Evolutionary conservation across 805 yeast genomes (phyloP).

Genomic region (Torulaspora gathmanii): DNA sequence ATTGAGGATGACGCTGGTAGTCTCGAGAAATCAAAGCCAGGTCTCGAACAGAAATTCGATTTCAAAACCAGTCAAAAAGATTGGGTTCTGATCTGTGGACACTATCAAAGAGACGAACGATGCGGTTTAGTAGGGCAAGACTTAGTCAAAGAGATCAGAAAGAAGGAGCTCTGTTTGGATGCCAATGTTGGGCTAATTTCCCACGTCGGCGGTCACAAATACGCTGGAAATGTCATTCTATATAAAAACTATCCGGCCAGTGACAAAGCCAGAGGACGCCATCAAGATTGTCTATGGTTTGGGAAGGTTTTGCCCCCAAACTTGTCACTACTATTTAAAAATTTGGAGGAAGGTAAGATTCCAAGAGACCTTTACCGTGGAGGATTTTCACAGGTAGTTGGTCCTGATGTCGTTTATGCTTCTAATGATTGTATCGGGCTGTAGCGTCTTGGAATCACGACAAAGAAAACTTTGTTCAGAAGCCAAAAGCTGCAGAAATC

Average conservation of each 20-base stretch:
- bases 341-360: slow-evolving; percentile 46
- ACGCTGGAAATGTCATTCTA: slow-evolving; percentile 74
- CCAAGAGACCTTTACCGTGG: slow-evolving; percentile 59
- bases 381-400: slow-evolving; percentile 22
- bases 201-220: slow-evolving; percentile 82
- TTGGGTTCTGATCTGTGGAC: slow-evolving; percentile 28
- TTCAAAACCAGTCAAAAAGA: slow-evolving; percentile 9
- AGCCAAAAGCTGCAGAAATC: slow-evolving; percentile 35
- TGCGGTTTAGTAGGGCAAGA: slow-evolving; percentile 28
- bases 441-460: slow-evolving; percentile 34
- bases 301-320: slow-evolving; percentile 64
- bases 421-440: slow-evolving; percentile 29
- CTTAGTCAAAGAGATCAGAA: slow-evolving; percentile 13
- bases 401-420: slow-evolving; percentile 30
- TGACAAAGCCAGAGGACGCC: neutral
- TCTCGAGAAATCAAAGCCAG: neutral
- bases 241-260: slow-evolving; percentile 41
- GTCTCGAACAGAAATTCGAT: slow-evolving; percentile 4
- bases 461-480: slow-evolving; percentile 30
- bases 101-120: slow-evolving; percentile 27
- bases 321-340: slow-evolving; percentile 64
- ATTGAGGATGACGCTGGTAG: neutral
- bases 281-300: slow-evolving; percentile 56
- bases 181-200: slow-evolving; percentile 53
- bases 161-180: slow-evolving; percentile 15